Base-by-base conservation (phyloP, 1,284 basidiomycete genomes). In the Ceratobasidium sp. region DNA sequence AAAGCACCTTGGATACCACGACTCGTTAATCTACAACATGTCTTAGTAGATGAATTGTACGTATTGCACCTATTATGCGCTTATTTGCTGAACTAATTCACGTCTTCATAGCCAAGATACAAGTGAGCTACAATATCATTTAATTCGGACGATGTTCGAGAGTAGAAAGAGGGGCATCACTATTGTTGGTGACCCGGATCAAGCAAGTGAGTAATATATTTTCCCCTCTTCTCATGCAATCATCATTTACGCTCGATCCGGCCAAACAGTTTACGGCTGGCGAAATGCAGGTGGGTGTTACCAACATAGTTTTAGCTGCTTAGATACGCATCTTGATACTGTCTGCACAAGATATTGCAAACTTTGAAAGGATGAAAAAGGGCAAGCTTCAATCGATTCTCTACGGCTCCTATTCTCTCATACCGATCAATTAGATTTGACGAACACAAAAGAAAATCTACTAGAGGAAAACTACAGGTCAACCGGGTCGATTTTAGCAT, bases 11-110 rank as follows among this genome's bases (percentile, higher is more conserved):
- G 39, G 53, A 39, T 39, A 6, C 79, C 83, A 18, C 84, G 91
- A 1, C 84, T 88, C 0, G 78, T 78, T 1, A 89, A 89, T 83
- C 91, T 94, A 77, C 81, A 82, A 62, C 92, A 95, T 78, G 87
- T 96, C n/a, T 83, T 97, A 1, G 94, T 97, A 16, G 95, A 97
- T 80, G 95, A 97, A 82, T 96, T 94, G 85, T 92, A 80, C 77
- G 90, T 84, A 28, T 1, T 5, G n/a, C 36, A 14, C 36, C 36
- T 39, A 14, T 14, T 9, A 16, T 14, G 36, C 30, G 62, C 32
- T 6, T 52, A 23, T 50, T 28, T n/a, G 41, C 59, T 28, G 69
- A 58, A 58, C 32, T 50, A 14, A 58, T 28, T 57, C 28, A 70
- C 71, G 50, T 46, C 46, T 28, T 36, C 30, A 57, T 14, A 92